phyloP scores from a whole-genome alignment of 225 moss, liverwort and hornwort genomes.

The Physcomitrellopsis africana region DNA sequence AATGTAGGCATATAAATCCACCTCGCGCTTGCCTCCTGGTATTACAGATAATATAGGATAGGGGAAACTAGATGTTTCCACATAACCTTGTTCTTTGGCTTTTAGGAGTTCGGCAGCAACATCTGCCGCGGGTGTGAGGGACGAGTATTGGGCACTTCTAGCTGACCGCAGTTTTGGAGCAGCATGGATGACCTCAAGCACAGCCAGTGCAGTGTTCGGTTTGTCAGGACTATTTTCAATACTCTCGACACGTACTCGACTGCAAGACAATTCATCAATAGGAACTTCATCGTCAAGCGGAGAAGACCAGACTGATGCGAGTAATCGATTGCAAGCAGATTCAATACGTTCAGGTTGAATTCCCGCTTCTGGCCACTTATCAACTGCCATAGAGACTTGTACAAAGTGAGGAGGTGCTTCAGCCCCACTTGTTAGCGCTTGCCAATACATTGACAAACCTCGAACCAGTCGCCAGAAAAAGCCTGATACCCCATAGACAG shows the following conservation, averaged over 20 bases:
- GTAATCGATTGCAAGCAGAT: conserved; percentile 48
- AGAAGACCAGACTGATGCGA: conserved; percentile 31
- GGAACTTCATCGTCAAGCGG: neutral
- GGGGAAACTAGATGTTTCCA: conserved; percentile 42
- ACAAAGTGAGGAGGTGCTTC: conserved; percentile 58
- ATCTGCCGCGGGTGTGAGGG: conserved; percentile 50
- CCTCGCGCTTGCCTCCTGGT: conserved; percentile 53
- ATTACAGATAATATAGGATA: conserved; percentile 50
- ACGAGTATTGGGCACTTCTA: conserved; percentile 19
- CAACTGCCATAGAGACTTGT: conserved; percentile 50
- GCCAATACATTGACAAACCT: conserved; percentile 46
- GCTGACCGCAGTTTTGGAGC: conserved; percentile 28
- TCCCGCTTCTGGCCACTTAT: conserved; percentile 50
- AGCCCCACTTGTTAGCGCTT: conserved; percentile 44
- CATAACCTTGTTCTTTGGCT: conserved; percentile 41
- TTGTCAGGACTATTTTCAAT: conserved; percentile 46
- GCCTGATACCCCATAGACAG: conserved; percentile 14
- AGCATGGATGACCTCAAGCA: conserved; percentile 49
- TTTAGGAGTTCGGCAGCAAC: conserved; percentile 44
- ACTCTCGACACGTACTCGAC: conserved; percentile 53
- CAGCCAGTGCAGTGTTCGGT: conserved; percentile 39
- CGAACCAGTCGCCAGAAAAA: conserved; percentile 27
- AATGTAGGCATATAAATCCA: conserved; percentile 56
- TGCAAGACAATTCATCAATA: conserved; percentile 28
- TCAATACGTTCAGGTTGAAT: conserved; percentile 57